Evolutionary conservation across 2,329 filamentous ascomycete genomes (phyloP).

Genomic region (Domatiomyces catenatus): DNA sequence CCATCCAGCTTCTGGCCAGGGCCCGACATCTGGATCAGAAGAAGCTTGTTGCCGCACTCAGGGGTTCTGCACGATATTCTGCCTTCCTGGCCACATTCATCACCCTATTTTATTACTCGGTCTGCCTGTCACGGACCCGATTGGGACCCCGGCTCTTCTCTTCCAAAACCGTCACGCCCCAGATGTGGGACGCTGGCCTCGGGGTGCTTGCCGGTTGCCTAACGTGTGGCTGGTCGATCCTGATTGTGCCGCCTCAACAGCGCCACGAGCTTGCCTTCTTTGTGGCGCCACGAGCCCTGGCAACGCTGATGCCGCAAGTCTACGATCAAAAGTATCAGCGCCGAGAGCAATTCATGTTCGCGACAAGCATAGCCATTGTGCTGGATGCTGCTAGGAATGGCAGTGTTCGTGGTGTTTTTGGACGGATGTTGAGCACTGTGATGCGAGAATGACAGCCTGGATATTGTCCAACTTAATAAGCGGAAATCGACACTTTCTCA

Average conservation of each 20-base stretch:
- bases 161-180: slow-evolving; percentile 33
- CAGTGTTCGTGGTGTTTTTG: not conserved
- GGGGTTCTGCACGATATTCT: slow-evolving; percentile 54
- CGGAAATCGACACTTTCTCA: too few relatives aligned
- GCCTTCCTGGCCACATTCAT: slow-evolving; percentile 67
- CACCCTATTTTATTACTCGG: slow-evolving; percentile 66
- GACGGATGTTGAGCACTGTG: not conserved
- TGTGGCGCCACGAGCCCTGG: slow-evolving; percentile 62
- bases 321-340: slow-evolving; percentile 37
- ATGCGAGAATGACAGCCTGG: not conserved
- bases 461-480: too few relatives aligned
- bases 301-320: slow-evolving; percentile 55
- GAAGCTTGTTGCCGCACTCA: slow-evolving; percentile 35
- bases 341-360: slow-evolving; percentile 17
- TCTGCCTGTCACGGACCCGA: slow-evolving; percentile 61
- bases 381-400: slow-evolving; percentile 4
- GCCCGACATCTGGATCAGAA: slow-evolving; percentile 23
- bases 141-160: slow-evolving; percentile 55
- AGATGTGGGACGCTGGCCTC: slow-evolving; percentile 43
- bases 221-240: slow-evolving; percentile 67
- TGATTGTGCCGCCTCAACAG: slow-evolving; percentile 50
- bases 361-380: slow-evolving; percentile 14
- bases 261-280: slow-evolving; percentile 66
- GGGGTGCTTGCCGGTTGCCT: slow-evolving; percentile 59
- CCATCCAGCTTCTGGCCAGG: slow-evolving; percentile 54